Evolutionary conservation across 768 basidiomycete species (phyloP), one percentile per base, ranked within the genome.

Genomic region (Arthromyces matolae): DNA sequence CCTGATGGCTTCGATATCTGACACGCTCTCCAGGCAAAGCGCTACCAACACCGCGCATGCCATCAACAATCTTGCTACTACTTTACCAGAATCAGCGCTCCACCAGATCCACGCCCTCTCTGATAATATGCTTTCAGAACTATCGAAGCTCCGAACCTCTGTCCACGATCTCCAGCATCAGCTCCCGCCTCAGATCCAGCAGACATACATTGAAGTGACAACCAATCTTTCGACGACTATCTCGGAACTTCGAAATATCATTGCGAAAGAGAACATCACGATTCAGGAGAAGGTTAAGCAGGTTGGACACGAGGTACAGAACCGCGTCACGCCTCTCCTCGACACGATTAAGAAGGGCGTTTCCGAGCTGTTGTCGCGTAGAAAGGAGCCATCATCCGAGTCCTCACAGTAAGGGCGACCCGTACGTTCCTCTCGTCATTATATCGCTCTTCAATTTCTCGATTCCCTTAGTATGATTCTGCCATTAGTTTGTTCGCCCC

Each of bases 1-100:
- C 18, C 10, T 12, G 7, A 18, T 8, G 14, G 13, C 23, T 22
- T 2, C 7, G 6, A 22, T 39, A 3, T 5, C 16, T 31, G 16
- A 38, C 20, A 16, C 7, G 14, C 28, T 16, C 49, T 8, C 13
- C 10, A 88, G 85, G 44, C 83, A 89, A 72, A 78, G 77, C 49
- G 87, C 86, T 2, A 77, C 78, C 3, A 80, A 81, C 40, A 83
- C 82, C 19, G 85, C 86, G 14, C 75, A 81, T 27, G 71, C 73
- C 39, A 79, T 91, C 61, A 78, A 77, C 57, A 64, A 70, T 12
- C 70, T 83, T 22, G 80, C 86, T 18, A 72, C 84, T 0, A 73
- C 78, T 3, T 80, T 81, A 40, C 63, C 84, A 34, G 60, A 67
- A 3, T 67, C 71, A 33, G 80, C 84, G 13, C 79, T 83, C 55